These are phyloP conservation scores for Brassica nigra DNA, from an alignment of 345 rosid genomes.

Conservation along the genomic window DNA sequence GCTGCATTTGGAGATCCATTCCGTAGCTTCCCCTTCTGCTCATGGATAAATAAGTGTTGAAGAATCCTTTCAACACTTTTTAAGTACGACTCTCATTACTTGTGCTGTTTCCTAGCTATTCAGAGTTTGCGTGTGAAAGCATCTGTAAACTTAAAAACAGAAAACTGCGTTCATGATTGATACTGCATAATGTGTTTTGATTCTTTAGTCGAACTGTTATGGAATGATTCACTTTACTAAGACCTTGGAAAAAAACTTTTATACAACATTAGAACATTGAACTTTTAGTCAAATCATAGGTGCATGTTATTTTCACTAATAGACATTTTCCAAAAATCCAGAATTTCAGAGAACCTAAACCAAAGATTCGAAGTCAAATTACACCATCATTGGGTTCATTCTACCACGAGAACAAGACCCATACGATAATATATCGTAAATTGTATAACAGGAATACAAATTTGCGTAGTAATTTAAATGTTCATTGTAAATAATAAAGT, in stretches of 20 bases:
- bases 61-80: neutral
- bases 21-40: constrained; percentile 47
- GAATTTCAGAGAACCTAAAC: no score
- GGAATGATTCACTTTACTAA: neutral
- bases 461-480: no score
- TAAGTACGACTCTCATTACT: neutral
- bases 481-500: no score
- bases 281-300: no score
- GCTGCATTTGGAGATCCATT: constrained; percentile 54
- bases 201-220: neutral
- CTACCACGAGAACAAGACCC: no score
- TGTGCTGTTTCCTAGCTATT: neutral
- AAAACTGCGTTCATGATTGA: neutral
- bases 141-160: neutral
- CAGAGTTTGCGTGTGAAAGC: neutral
- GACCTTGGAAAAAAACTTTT: neutral
- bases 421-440: no score
- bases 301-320: no score
- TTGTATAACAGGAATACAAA: no score
- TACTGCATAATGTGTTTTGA: neutral
- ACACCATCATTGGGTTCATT: no score
- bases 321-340: no score
- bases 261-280: neutral
- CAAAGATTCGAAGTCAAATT: no score
- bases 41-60: neutral